Evolutionary conservation across 2,329 filamentous ascomycete genomes (phyloP), one percentile per base, ranked within the genome.

Genomic region (Xylaria sp.): DNA sequence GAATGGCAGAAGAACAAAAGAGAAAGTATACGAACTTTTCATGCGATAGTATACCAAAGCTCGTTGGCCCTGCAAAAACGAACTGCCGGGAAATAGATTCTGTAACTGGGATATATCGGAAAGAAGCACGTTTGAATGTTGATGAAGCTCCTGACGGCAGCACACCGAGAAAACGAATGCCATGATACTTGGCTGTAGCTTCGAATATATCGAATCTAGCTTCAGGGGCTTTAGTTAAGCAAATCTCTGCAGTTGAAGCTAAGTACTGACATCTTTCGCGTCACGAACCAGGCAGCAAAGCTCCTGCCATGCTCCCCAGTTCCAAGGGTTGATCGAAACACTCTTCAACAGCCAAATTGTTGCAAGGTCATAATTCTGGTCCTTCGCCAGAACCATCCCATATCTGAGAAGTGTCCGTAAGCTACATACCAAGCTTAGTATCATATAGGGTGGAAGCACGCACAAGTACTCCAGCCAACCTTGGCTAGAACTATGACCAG

Each of bases 391-490:
- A 61, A 34, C 20, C 50, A 66, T 66, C 0, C 56, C 56, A 10
- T 66, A 66, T 15, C 56, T 66, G 15, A 20, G 39, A 9, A 52
- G 3, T 23, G 20, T 39, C 34, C 3, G 28, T 65, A 50, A 50
- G 41, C 41, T 41, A 39, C 7, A 23, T n/a, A 34, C 8, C 8
- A 46, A 52, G 23, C 20, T 50, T 23, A 4, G 6, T 44, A 7
- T 44, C 25, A 13, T 13, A 20, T 58, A 23, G 44, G 9, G 54
- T 25, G 39, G 13, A 7, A 51, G 48, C 18, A 25, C 59, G 25
- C n/a, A 62, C 59, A 55, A 31, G 25, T 20, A 66, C 10, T 66
- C 63, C 15, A 66, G 56, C 56, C 56, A 61, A 15, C 56, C 55
- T 50, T 61, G 12, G 8, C 55, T 66, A n/a, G 20, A 23, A 31